These are phyloP conservation scores for Starmerella gropengiesseri DNA, from an alignment of 805 yeast species.

Conservation along the genomic window DNA sequence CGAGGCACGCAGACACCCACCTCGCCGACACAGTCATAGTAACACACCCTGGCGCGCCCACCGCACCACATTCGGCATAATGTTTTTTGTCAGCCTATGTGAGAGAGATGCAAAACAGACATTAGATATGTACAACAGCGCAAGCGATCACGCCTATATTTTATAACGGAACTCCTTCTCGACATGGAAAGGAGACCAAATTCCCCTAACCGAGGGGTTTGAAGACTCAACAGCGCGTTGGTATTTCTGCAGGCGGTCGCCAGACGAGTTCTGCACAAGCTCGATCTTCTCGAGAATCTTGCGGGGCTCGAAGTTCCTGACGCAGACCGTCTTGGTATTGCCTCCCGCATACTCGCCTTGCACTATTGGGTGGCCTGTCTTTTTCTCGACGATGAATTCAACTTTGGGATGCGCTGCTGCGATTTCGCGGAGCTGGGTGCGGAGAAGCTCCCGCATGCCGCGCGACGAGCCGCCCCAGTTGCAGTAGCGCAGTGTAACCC, in stretches of 20 bases:
- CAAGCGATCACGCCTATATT: constrained; percentile 33
- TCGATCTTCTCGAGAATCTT: constrained; percentile 56
- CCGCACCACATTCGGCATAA: no score
- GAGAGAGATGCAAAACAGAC: background rate
- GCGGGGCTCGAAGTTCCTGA: constrained; percentile 55
- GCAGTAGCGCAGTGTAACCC: constrained; percentile 68
- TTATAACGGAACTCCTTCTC: constrained; percentile 41
- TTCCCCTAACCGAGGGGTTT: constrained; percentile 82
- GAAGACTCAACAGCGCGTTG: constrained; percentile 72
- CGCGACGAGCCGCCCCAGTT: constrained; percentile 93
- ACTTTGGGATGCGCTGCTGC: constrained; percentile 55
- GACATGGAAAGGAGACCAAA: constrained; percentile 94
- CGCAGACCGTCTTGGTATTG: constrained; percentile 52
- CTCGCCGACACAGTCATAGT: no score
- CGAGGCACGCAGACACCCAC: no score
- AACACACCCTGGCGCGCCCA: no score
- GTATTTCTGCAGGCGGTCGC: constrained; percentile 46
- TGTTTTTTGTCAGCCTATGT: background rate
- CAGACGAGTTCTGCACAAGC: constrained; percentile 57
- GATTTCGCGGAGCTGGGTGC: constrained; percentile 40
- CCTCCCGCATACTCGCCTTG: constrained; percentile 46
- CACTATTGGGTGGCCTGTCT: constrained; percentile 74
- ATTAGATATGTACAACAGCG: constrained; percentile 2
- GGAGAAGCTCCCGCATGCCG: constrained; percentile 62
- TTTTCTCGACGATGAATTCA: constrained; percentile 57